phyloP scores from a whole-genome alignment of 164 flowering plant species.

The Tetracentron sinense region DNA sequence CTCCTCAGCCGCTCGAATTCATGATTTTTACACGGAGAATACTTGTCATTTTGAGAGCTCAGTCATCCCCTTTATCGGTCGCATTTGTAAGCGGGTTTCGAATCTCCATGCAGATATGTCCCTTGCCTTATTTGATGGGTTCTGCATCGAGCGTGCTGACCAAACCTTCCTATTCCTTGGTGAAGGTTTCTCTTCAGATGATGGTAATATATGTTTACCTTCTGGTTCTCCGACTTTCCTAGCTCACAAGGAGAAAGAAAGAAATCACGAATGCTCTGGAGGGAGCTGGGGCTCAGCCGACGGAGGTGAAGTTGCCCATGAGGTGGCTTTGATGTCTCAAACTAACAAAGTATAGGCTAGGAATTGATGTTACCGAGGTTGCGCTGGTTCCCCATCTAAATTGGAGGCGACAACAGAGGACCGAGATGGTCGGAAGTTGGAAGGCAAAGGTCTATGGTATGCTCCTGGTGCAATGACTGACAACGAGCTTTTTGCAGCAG shows the following conservation, averaged over 20 bases:
- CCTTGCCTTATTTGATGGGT: constrained; percentile 97
- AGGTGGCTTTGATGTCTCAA: constrained; percentile 95
- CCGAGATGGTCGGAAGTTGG: constrained; percentile 94
- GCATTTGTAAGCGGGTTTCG: constrained; percentile 96
- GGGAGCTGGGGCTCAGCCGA: constrained; percentile 89
- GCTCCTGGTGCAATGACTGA: constrained; percentile 99
- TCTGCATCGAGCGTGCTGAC: constrained; percentile 91
- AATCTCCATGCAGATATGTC: constrained; percentile 99
- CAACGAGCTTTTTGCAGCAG: constrained; percentile 90
- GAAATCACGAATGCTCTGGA: constrained; percentile 95
- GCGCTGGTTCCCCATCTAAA: constrained; percentile 88
- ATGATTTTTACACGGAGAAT: constrained; percentile 97
- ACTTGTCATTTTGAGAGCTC: constrained; percentile 97
- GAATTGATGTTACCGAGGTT: constrained; percentile 98
- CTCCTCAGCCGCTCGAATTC: constrained; percentile 73
- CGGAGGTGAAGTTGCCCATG: constrained; percentile 95
- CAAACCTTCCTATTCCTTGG: constrained; percentile 95
- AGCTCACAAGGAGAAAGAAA: constrained; percentile 90
- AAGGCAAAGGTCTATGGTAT: constrained; percentile 93
- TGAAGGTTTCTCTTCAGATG: constrained; percentile 71
- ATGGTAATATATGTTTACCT: constrained; percentile 53
- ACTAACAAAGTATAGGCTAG: constrained; percentile 99
- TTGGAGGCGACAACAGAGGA: constrained; percentile 96
- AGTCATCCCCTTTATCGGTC: constrained; percentile 90
- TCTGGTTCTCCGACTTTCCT: constrained; percentile 92